A percentile compares a stretch with the other conserved stretches of the same genome.
Evolutionary conservation across 306 rosid species (phyloP).

Genomic region (Lathyrus tuberosus): DNA sequence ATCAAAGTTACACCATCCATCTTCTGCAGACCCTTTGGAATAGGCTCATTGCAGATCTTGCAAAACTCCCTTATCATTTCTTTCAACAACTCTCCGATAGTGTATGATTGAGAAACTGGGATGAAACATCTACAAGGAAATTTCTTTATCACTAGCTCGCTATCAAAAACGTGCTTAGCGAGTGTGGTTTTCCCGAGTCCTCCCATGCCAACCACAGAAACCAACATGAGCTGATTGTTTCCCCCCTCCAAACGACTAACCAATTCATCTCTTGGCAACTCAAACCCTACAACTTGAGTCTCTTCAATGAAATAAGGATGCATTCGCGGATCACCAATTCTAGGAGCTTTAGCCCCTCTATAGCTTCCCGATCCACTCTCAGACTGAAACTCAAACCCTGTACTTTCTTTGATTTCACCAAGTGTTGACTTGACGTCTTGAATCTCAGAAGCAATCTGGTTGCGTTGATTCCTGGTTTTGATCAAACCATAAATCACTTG

Average conservation of each 20-base stretch:
- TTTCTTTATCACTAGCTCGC: background rate
- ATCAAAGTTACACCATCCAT: background rate
- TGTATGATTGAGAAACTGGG: conserved; percentile 34
- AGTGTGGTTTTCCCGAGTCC: conserved; percentile 45
- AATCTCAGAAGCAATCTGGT: conserved; percentile 14
- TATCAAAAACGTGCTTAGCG: conserved; percentile 24
- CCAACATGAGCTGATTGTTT: too few species aligned
- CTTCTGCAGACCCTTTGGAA: background rate
- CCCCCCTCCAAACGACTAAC: too few species aligned
- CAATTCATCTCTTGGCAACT: background rate
- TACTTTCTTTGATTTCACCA: conserved; percentile 31
- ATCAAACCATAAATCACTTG: background rate
- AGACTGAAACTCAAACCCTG: conserved; percentile 6
- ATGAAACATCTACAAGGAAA: conserved; percentile 27
- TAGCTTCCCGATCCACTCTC: background rate
- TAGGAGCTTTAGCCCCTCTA: background rate
- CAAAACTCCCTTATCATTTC: background rate
- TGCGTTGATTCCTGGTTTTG: background rate
- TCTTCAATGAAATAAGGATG: conserved; percentile 30
- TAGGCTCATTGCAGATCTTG: background rate
- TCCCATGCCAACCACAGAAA: conserved; percentile 50
- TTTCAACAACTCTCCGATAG: background rate
- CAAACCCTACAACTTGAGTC: conserved; percentile 39
- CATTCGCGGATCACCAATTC: conserved; percentile 33
- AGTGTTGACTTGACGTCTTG: conserved; percentile 21